phyloP scores from a whole-genome alignment of 2,329 filamentous ascomycete genomes.

The Fusarium oxysporum region DNA sequence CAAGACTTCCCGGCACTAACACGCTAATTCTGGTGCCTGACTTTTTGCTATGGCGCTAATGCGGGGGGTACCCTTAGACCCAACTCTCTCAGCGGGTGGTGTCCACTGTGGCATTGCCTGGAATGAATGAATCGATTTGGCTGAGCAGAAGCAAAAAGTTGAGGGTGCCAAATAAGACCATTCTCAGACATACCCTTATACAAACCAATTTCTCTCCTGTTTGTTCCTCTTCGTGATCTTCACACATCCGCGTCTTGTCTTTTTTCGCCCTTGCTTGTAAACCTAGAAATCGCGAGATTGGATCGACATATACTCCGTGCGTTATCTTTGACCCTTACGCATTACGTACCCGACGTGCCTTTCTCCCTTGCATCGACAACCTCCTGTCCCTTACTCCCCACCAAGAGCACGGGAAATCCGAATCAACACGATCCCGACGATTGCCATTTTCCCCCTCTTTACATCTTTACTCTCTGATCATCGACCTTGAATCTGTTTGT shows the following conservation, averaged over 20 bases:
- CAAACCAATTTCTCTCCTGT: neutral
- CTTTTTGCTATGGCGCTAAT: constrained; percentile 37
- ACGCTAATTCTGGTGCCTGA: constrained; percentile 39
- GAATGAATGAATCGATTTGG: constrained; percentile 31
- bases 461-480: neutral
- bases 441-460: neutral
- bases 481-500: neutral
- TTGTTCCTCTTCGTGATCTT: neutral
- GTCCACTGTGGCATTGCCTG: constrained; percentile 23
- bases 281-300: constrained; percentile 6
- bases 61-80: constrained; percentile 26
- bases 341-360: constrained; percentile 4
- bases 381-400: constrained; percentile 8
- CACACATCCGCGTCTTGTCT: neutral
- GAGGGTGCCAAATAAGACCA: constrained; percentile 7
- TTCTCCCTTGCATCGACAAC: constrained; percentile 12
- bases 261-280: neutral
- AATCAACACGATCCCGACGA: constrained; percentile 4
- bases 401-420: neutral
- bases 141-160: constrained; percentile 17
- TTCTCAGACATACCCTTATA: constrained; percentile 14
- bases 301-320: constrained; percentile 4
- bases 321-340: constrained; percentile 1
- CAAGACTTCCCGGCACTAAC: constrained; percentile 26
- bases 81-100: constrained; percentile 2